Conservation (phyloP, 768 basidiomycete genomes). For the Butyriboletus loyo region DNA sequence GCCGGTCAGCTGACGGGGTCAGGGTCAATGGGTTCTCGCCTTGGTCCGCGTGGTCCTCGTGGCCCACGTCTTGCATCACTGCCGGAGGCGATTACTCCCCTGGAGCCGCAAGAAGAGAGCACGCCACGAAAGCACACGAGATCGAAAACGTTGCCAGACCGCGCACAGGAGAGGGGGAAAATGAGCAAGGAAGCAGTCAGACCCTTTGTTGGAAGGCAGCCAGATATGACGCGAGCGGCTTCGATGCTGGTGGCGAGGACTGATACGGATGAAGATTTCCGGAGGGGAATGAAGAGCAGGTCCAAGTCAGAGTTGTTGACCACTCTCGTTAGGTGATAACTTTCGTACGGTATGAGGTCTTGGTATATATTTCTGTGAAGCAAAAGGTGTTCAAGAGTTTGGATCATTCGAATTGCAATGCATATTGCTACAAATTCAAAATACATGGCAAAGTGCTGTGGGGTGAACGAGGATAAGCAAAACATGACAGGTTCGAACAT, state of each 20-base stretch:
- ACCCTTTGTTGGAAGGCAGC: conserved; percentile 26
- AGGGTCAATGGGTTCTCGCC: conserved; percentile 14
- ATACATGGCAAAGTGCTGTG: conserved; percentile 5
- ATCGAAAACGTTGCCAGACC: conserved; percentile 37
- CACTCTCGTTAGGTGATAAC: not conserved
- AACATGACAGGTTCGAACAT: not conserved
- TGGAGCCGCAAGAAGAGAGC: conserved; percentile 20
- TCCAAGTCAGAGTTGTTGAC: conserved; percentile 20
- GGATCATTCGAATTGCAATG: conserved; percentile 3
- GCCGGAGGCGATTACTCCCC: conserved; percentile 9
- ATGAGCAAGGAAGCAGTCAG: conserved; percentile 12
- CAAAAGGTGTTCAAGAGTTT: not conserved
- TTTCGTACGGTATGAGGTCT: not conserved
- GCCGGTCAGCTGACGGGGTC: conserved; percentile 11
- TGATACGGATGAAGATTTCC: not conserved
- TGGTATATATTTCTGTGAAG: not conserved
- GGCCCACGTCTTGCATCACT: conserved; percentile 16
- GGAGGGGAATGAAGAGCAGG: conserved; percentile 7
- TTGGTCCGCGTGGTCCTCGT: conserved; percentile 22
- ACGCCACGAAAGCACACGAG: conserved; percentile 20
- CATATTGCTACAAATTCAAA: conserved; percentile 10
- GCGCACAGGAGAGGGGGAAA: conserved; percentile 42
- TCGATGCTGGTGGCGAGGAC: conserved; percentile 16
- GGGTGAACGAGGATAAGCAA: not conserved
- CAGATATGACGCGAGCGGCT: conserved; percentile 16